phyloP scores from a whole-genome alignment of 23 red algal genomes.

The Pyropia haitanensis region DNA sequence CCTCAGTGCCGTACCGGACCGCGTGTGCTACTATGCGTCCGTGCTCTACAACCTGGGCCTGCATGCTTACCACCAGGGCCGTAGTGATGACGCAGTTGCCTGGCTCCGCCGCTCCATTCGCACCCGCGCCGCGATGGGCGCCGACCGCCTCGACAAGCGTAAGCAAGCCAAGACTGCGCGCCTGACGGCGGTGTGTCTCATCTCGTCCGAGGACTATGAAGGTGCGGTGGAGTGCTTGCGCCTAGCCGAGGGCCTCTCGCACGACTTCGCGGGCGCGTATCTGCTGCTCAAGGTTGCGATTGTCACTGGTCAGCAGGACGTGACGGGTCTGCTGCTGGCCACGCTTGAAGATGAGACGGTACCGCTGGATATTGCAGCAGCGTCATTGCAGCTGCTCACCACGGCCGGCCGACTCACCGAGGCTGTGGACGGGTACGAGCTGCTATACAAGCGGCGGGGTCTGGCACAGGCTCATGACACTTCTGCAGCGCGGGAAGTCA shows the following conservation, averaged over 20 bases:
- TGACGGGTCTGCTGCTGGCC: slow-evolving; percentile 3
- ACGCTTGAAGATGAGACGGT: slow-evolving; percentile 26
- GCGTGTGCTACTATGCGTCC: slow-evolving; percentile 44
- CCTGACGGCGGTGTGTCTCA: slow-evolving; percentile 45
- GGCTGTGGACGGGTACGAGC: slow-evolving; percentile 31
- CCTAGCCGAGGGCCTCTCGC: slow-evolving; percentile 34
- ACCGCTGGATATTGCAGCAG: slow-evolving; percentile 30
- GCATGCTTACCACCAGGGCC: slow-evolving; percentile 35
- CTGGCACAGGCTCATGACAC: too few relatives aligned
- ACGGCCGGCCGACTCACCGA: slow-evolving; percentile 47
- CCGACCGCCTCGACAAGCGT: slow-evolving; percentile 14
- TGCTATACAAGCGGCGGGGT: slow-evolving; percentile 12
- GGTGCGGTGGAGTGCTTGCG: slow-evolving; percentile 46
- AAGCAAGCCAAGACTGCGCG: slow-evolving; percentile 59
- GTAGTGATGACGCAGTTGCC: slow-evolving; percentile 17
- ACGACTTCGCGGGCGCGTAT: slow-evolving; percentile 45
- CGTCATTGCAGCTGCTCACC: slow-evolving; percentile 32
- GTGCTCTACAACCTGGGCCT: slow-evolving; percentile 58
- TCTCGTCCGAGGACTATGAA: slow-evolving; percentile 42
- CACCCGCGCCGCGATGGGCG: slow-evolving; percentile 18
- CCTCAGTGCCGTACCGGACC: slow-evolving; percentile 24
- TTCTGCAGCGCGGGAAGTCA: too few relatives aligned
- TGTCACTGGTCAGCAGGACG: slow-evolving; percentile 30
- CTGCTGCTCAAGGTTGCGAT: slow-evolving; percentile 48
- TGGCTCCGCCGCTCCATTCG: slow-evolving; percentile 49